Evolutionary conservation across 2,329 filamentous ascomycete genomes (phyloP), one percentile per base, ranked within the genome.

Genomic region (Beauveria scarabaeidicola): DNA sequence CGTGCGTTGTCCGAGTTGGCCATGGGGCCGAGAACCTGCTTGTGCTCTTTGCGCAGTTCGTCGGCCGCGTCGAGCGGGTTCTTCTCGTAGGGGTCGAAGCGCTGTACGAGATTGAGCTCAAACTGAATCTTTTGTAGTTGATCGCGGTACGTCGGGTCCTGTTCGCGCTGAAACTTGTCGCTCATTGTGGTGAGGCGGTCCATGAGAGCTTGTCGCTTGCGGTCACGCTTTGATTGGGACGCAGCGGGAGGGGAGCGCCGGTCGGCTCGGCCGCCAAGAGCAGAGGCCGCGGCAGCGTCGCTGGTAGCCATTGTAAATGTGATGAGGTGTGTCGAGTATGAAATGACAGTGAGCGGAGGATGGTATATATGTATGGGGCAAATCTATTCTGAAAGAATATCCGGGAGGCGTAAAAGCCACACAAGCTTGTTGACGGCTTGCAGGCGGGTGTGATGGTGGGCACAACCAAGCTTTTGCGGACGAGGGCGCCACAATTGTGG

Each of bases 111-210:
- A 61, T 84, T 90, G 75, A 92, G 91, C 72, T 96, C 92, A 64
- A 90, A 86, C 74, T 97, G 92, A n/a, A 97, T 85, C 65, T 90
- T 90, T 68, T 94, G 88, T 2, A 97, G 82, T 73, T 97, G 91
- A 65, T 94, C 89, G 63, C 92, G 86, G 73, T 96, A 97, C 67
- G 91, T 86, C 63, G 83, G 79, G 72, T 96, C 91, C 64, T 90
- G 84, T 69, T 96, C 91, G 63, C 87, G 83, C 64, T 85, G 84
- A 74, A 96, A 93, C 65, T 86, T 86, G 58, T 88, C 84, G 58
- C 87, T 86, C 73, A 97, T 85, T 59, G 86, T 83, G 44, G 84
- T 81, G 7, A 96, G 82, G 64, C 89, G 87, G 62, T 96, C 91
- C 65, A 86, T 84, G 62, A 97, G 84, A 68, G 87, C 85, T 68